Evolutionary conservation across 2,329 filamentous ascomycete genomes (phyloP).

Genomic region (Trichoderma afroharzianum): DNA sequence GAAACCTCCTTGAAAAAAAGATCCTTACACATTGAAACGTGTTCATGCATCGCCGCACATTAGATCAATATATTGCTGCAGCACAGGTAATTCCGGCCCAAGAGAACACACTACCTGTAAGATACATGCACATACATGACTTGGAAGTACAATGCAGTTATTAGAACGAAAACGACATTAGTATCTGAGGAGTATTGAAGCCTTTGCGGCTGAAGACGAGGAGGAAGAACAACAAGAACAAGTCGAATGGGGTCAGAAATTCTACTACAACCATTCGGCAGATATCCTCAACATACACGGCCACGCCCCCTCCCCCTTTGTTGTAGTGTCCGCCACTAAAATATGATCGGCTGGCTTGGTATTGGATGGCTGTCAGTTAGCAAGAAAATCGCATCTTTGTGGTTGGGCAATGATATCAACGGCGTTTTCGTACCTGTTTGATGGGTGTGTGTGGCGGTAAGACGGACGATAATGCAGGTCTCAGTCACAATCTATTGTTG

Average conservation of each 20-base stretch:
- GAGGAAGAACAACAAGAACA: background rate
- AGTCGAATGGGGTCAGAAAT: background rate
- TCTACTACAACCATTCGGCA: background rate
- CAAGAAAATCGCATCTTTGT: background rate
- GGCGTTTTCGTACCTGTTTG: background rate
- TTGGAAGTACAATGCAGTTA: background rate
- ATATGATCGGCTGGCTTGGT: background rate
- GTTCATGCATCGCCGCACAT: constrained; percentile 13
- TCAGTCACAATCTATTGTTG: background rate
- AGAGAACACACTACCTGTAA: background rate
- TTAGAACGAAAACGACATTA: background rate
- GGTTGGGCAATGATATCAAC: background rate
- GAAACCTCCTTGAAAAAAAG: background rate
- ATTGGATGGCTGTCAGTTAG: background rate
- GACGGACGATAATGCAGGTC: constrained; percentile 1
- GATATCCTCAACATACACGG: constrained; percentile 1
- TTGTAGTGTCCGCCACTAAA: constrained; percentile 3
- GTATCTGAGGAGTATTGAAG: background rate
- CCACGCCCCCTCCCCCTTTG: background rate
- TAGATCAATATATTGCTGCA: background rate
- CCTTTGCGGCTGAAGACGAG: background rate
- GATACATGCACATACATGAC: background rate
- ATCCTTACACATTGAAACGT: constrained; percentile 11
- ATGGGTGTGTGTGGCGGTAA: background rate
- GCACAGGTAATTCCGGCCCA: background rate